Evolutionary conservation across 2,329 filamentous ascomycete genomes (phyloP), one percentile per base, ranked within the genome.

Genomic region (Colletotrichum plurivorum): DNA sequence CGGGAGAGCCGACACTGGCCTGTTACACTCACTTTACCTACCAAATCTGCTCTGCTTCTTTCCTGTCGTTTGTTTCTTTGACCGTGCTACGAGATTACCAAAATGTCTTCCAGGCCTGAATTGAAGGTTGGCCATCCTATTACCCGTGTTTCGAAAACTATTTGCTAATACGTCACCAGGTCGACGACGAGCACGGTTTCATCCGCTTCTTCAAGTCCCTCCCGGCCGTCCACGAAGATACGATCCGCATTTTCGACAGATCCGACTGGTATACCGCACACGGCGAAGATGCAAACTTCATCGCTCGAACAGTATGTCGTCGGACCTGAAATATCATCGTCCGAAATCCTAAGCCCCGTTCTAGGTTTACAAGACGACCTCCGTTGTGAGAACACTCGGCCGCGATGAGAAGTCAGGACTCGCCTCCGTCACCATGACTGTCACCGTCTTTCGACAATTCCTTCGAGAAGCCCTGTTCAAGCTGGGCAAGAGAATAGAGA

Each of bases 261-360:
- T 93, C 93, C 43, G 96, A 99, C 78, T 99, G 92, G 88, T 98
- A 98, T 80, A 97, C 95, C 6, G 93, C 95, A n/a, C 94, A 97
- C 76, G 94, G 93, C 54, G 88, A 94, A 66, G 91, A 97, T 89
- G 94, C 94, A 59, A 89, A 88, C 73, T 95, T 94, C 78, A 95
- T 97, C 73, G 94, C 94, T 13, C 88, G 90, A 72, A 93, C 92
- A 18, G 92, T 92, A 80, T 70, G 85, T 75, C 46, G 7, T 20
- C 4, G 1, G 15, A 25, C 61, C 16, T 31, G 13, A 10, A n/a
- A 13, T 22, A 10, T 12, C 13, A 8, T 31, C 12, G 22, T 20
- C 5, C 13, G 1, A 31, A 49, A 22, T 12, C 8, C 57, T 70
- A 48, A 70, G 31, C 18, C 9, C 18, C 16, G 10, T 36, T 62